Percentiles rank a stretch among this genome's conserved stretches.
Evolutionary conservation across 768 basidiomycete species (phyloP).

Genomic region (Lentinula raphanica): DNA sequence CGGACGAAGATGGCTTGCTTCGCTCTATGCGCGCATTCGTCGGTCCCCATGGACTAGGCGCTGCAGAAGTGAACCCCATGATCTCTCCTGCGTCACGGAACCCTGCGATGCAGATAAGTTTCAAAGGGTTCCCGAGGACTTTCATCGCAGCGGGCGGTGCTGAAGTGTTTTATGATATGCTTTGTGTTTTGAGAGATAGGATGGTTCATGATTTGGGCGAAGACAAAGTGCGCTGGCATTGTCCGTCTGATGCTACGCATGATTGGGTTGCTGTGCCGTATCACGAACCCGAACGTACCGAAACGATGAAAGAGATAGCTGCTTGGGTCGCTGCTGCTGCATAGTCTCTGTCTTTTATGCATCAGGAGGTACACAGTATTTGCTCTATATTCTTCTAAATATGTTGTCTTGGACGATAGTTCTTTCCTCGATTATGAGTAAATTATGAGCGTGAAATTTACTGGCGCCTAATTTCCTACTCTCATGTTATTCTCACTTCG

Average conservation of each 20-base stretch:
- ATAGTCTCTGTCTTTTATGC: constrained; percentile 38
- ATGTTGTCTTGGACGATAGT: neutral
- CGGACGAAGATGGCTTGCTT: constrained; percentile 10
- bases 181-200: constrained; percentile 36
- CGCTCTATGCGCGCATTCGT: constrained; percentile 32
- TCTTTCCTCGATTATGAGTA: neutral
- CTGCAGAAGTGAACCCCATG: constrained; percentile 44
- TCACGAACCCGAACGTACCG: constrained; percentile 49
- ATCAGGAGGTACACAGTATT: no score
- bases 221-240: constrained; percentile 43
- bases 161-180: constrained; percentile 53
- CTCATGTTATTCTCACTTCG: constrained; percentile 27
- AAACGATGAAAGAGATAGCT: constrained; percentile 43
- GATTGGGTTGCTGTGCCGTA: constrained; percentile 46
- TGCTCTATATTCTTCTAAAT: no score
- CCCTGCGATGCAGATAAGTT: constrained; percentile 31
- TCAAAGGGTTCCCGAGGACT: constrained; percentile 55
- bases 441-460: no score
- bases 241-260: constrained; percentile 48
- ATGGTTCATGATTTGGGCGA: constrained; percentile 50
- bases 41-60: constrained; percentile 42
- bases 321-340: constrained; percentile 36
- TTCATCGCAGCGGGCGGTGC: constrained; percentile 55
- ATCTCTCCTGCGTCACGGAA: constrained; percentile 54
- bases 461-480: neutral